Evolutionary conservation across 768 basidiomycete species (phyloP).

Genomic region (Pleurotus tuber-regium): DNA sequence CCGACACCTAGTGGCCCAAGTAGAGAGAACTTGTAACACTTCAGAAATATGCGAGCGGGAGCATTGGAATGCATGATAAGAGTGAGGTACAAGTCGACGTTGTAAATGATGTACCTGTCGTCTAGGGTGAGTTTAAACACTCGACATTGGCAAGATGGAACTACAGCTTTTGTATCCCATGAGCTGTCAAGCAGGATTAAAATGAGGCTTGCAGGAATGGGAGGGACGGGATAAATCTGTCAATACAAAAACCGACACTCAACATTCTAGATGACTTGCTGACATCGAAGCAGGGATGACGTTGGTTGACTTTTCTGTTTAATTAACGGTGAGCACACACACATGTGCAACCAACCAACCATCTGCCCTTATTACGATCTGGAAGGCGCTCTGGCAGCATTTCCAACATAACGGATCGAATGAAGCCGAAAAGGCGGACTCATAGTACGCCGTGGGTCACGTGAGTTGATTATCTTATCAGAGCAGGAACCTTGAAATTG

Average conservation of each 20-base stretch:
- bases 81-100: not conserved
- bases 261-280: constrained; percentile 11
- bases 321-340: not conserved
- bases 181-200: constrained; percentile 10
- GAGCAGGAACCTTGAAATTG: not conserved
- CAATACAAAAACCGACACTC: constrained; percentile 9
- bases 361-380: not conserved
- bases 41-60: not conserved
- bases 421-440: not conserved
- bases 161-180: constrained; percentile 1
- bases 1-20: constrained; percentile 27
- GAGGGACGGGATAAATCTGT: constrained; percentile 10
- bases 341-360: not conserved
- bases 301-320: not conserved
- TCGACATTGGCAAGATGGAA: constrained; percentile 3
- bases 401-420: not conserved
- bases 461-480: constrained; percentile 9
- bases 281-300: constrained; percentile 10
- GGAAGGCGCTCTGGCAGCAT: not conserved
- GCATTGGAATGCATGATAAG: constrained; percentile 1
- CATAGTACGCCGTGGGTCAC: not conserved
- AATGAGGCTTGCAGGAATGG: constrained; percentile 1
- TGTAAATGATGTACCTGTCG: constrained; percentile 6
- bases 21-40: constrained; percentile 23
- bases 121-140: constrained; percentile 2